A percentile compares a stretch with the other conserved stretches of the same genome.
phyloP scores from a whole-genome alignment of 1,139 yeast genomes.

The Yamadazyma kanchanaburiensis region DNA sequence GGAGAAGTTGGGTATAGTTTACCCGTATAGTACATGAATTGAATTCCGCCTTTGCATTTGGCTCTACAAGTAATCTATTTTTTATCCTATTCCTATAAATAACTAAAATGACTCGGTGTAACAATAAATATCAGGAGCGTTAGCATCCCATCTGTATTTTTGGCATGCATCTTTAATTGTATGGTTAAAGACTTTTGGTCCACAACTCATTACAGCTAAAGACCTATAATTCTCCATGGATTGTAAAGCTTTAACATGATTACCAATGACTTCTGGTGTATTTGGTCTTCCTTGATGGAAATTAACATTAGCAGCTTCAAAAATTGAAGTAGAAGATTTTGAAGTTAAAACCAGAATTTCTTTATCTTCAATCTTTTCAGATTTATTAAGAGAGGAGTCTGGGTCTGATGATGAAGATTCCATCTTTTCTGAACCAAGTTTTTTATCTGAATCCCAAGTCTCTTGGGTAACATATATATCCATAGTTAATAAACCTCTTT shows the following conservation, averaged over 20 bases:
- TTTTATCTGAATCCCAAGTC: not conserved
- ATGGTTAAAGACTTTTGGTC: constrained; percentile 28
- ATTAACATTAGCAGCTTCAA: constrained; percentile 7
- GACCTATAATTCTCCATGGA: constrained; percentile 14
- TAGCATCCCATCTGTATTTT: constrained; percentile 20
- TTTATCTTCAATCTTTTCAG: constrained; percentile 1
- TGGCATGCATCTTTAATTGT: constrained; percentile 26
- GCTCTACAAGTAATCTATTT: too few species aligned
- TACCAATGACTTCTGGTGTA: constrained; percentile 5
- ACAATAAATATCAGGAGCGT: constrained; percentile 34
- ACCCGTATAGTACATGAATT: too few species aligned
- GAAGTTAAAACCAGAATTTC: not conserved
- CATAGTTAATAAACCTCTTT: constrained; percentile 19
- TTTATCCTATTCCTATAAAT: not conserved
- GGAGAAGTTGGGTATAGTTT: too few species aligned
- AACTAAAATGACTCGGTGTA: constrained; percentile 26
- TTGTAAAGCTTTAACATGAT: constrained; percentile 7
- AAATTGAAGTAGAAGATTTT: constrained; percentile 2
- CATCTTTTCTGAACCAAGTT: not conserved
- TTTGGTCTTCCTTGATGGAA: constrained; percentile 12
- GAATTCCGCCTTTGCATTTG: too few species aligned
- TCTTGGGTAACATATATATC: constrained; percentile 19
- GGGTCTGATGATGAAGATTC: too few species aligned
- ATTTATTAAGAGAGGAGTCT: not conserved
- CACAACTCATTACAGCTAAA: constrained; percentile 38